Conservation (phyloP, 345 rosid genomes). For the Melaleuca alternifolia region DNA sequence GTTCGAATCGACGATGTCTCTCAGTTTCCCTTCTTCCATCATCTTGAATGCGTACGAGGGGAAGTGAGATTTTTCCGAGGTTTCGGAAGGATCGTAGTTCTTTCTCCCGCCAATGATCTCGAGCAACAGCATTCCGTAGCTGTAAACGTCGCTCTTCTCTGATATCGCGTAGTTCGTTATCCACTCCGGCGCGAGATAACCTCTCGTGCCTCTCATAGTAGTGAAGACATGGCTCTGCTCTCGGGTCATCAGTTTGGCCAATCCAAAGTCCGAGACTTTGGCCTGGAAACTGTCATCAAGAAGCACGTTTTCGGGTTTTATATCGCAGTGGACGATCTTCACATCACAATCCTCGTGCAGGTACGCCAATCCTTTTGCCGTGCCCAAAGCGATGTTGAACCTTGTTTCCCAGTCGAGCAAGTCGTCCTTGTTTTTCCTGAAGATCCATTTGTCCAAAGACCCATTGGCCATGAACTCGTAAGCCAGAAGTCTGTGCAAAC, state of each 20-base stretch:
- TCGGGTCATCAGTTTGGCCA: conserved; percentile 85
- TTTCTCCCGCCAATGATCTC: conserved; percentile 91
- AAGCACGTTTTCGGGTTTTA: conserved; percentile 90
- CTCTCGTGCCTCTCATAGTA: conserved; percentile 83
- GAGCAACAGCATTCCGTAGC: conserved; percentile 84
- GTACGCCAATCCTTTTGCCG: conserved; percentile 91
- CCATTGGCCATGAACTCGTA: conserved; percentile 85
- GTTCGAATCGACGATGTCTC: conserved; percentile 52
- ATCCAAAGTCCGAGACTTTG: conserved; percentile 93
- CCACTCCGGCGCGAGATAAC: conserved; percentile 95
- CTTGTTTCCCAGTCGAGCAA: conserved; percentile 73
- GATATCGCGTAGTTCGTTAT: conserved; percentile 86
- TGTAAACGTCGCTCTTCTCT: conserved; percentile 88
- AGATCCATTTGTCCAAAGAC: conserved; percentile 84
- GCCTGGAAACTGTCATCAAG: conserved; percentile 65
- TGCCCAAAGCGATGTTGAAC: conserved; percentile 74
- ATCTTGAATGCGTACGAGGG: conserved; percentile 80
- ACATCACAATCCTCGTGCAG: conserved; percentile 91
- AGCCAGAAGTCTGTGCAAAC: conserved; percentile 65
- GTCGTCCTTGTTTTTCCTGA: conserved; percentile 36
- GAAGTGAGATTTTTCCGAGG: conserved; percentile 74
- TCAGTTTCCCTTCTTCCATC: conserved; percentile 80
- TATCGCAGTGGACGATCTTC: conserved; percentile 82
- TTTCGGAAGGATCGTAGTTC: conserved; percentile 47
- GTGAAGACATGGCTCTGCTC: conserved; percentile 95